Base-by-base conservation (phyloP, 495 filamentous ascomycete species). In the Penicillium robsamsonii region DNA sequence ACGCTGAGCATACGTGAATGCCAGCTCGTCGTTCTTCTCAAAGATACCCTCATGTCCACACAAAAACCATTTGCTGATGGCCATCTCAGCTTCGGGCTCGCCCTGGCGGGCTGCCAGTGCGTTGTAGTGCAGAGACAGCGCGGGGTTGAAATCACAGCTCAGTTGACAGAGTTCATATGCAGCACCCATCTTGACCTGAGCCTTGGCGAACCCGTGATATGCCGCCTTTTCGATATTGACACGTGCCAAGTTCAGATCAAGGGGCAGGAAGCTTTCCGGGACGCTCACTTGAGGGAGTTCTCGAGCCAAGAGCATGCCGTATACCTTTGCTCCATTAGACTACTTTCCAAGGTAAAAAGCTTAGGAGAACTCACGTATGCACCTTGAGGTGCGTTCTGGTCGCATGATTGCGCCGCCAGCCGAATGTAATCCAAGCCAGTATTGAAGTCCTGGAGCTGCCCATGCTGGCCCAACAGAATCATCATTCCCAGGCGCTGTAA, bases 11-110 rank as follows among this genome's bases (percentile, higher is more conserved):
- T 96, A 97, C 25, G 81, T 87, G 68, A 89, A 98, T 5, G 94
- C 95, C 10, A 97, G 75, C 59, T 89, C 87, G 71, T 98, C 95
- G 64, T 96, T 97, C 78, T 97, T 97, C 40, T 89, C 83, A 66
- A 98, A 97, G 6, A 92, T 79, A 24, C 84, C 84, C 66, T 97
- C 92, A 59, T 92, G 90, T 8, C 94, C 94, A 65, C 94, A 97
- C 25, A 98, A 79, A 72, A 97, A 97, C 94, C 94, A 98, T 72
- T 97, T 95, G 66, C 92, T 97, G 56, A 98, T 93, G 24, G 92
- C 91, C 82, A 98, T 91, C 50, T 96, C 90, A 1, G 93, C 94
- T 64, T 97, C 94, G 0, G 89, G 74, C 62, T 97, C 91, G 9
- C 85, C 85, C 71, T 97, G 95, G 40, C 88, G 85, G 4, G 94